Conservation (phyloP, 2,329 filamentous ascomycete genomes). For the Colletotrichum tofieldiae region DNA sequence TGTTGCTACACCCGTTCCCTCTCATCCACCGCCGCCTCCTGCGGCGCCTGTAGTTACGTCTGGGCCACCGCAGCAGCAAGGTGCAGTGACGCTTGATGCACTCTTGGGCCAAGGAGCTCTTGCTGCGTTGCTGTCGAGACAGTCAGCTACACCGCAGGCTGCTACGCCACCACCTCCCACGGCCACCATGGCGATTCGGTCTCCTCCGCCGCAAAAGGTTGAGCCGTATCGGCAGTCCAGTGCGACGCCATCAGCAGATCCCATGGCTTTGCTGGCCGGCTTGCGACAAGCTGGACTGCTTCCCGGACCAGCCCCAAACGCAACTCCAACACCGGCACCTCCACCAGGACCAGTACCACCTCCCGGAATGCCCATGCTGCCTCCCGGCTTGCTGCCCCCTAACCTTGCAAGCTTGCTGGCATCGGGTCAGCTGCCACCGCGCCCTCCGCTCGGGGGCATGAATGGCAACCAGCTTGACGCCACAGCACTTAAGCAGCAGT, state of each 20-base stretch:
- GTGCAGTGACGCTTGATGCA: conserved; percentile 68
- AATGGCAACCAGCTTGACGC: conserved; percentile 74
- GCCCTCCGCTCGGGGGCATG: conserved; percentile 52
- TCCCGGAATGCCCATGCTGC: conserved; percentile 48
- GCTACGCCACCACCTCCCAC: conserved; percentile 60
- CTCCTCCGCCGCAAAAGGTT: conserved; percentile 63
- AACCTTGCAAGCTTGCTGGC: conserved; percentile 57
- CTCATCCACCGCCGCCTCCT: conserved; percentile 53
- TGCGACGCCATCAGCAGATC: conserved; percentile 58
- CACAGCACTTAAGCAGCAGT: conserved; percentile 80
- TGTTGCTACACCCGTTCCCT: conserved; percentile 57
- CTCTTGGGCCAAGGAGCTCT: conserved; percentile 73
- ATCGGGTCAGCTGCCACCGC: conserved; percentile 44
- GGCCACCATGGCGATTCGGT: conserved; percentile 60
- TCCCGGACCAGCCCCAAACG: conserved; percentile 56
- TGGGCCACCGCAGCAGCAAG: conserved; percentile 45
- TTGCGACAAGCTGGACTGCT: conserved; percentile 80
- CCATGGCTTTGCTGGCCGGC: conserved; percentile 76
- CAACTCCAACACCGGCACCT: conserved; percentile 52
- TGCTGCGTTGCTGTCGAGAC: conserved; percentile 71
- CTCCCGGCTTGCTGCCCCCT: conserved; percentile 51
- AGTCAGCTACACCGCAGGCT: conserved; percentile 65
- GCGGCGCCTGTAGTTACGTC: conserved; percentile 52
- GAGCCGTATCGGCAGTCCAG: conserved; percentile 58
- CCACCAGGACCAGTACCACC: conserved; percentile 49